A percentile compares a stretch with the other conserved stretches of the same genome.
Conservation (phyloP, 2,329 filamentous ascomycete genomes). For the Colletotrichum sublineola region DNA sequence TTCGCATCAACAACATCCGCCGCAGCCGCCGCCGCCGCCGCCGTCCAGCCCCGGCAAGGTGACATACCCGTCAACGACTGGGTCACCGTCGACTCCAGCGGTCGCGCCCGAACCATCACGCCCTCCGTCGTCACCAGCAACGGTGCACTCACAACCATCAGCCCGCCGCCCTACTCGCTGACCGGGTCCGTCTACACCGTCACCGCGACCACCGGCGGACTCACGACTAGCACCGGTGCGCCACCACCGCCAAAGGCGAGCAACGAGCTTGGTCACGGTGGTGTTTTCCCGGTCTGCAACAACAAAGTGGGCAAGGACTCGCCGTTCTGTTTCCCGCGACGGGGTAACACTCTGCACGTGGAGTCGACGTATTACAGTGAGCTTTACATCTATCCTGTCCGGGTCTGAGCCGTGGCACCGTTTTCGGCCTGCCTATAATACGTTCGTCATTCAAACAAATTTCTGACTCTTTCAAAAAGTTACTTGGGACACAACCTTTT, state of each 20-base stretch:
- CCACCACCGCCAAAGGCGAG: conserved; percentile 50
- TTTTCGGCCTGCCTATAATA: background rate
- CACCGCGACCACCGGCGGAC: conserved; percentile 43
- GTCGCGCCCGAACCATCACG: conserved; percentile 48
- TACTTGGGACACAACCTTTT: conserved; percentile 50
- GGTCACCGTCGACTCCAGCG: conserved; percentile 50
- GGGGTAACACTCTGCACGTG: conserved; percentile 48
- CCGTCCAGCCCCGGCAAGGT: conserved; percentile 30
- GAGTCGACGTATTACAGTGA: conserved; percentile 52
- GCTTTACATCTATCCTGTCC: conserved; percentile 24
- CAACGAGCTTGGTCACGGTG: conserved; percentile 44
- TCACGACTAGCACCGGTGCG: conserved; percentile 50
- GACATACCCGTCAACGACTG: conserved; percentile 45
- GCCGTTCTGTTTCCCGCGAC: conserved; percentile 52
- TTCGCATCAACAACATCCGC: conserved; percentile 26
- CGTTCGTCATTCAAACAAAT: background rate
- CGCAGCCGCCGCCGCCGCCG: conserved; percentile 25
- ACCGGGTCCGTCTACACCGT: conserved; percentile 50
- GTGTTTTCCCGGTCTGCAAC: conserved; percentile 49
- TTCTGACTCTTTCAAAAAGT: conserved; percentile 44
- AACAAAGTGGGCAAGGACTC: conserved; percentile 45
- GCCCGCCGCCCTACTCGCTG: conserved; percentile 48
- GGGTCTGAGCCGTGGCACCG: background rate
- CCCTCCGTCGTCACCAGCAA: conserved; percentile 47
- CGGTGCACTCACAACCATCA: conserved; percentile 48